Percentiles rank a stretch among this genome's conserved stretches.
These are phyloP conservation scores for Neurospora africana DNA, from an alignment of 495 filamentous ascomycete species.

Conservation along the genomic window DNA sequence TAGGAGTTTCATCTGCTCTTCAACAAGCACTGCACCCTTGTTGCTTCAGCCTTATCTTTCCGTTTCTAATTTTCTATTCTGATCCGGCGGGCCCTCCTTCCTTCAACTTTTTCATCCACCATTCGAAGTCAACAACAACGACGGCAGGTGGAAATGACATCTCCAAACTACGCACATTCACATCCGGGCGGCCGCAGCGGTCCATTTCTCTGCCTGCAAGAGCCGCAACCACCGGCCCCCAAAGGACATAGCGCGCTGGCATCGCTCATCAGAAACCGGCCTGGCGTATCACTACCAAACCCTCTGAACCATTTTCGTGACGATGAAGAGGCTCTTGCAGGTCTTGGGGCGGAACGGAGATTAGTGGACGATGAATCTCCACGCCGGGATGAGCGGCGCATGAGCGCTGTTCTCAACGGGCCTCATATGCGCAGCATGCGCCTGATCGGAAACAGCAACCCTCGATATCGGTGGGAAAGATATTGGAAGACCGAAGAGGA, in stretches of 20 bases:
- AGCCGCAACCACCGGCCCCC: conserved; percentile 24
- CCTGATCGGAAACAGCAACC: conserved; percentile 67
- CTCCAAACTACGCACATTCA: conserved; percentile 2
- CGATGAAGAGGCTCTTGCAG: conserved; percentile 14
- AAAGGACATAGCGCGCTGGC: conserved; percentile 22
- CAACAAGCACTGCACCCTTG: background rate
- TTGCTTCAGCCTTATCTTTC: background rate
- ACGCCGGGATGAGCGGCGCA: conserved; percentile 37
- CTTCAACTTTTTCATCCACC: background rate
- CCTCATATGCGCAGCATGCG: conserved; percentile 67
- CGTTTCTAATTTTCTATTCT: background rate
- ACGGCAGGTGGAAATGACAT: background rate
- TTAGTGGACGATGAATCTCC: conserved; percentile 24
- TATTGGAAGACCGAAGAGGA: conserved; percentile 64
- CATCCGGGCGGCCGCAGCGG: conserved; percentile 14
- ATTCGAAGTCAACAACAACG: background rate
- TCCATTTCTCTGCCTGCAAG: conserved; percentile 25
- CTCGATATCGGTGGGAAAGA: conserved; percentile 61
- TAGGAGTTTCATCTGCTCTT: background rate
- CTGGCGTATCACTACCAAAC: conserved; percentile 5
- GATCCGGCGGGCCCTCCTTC: background rate
- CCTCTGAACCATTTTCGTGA: conserved; percentile 7
- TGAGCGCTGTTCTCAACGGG: conserved; percentile 47
- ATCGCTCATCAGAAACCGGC: conserved; percentile 28
- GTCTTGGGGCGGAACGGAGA: conserved; percentile 5